A percentile compares a stretch with the other conserved stretches of the same genome.
Evolutionary conservation across 2,329 filamentous ascomycete genomes (phyloP).

Genomic region (Cercospora sojina): DNA sequence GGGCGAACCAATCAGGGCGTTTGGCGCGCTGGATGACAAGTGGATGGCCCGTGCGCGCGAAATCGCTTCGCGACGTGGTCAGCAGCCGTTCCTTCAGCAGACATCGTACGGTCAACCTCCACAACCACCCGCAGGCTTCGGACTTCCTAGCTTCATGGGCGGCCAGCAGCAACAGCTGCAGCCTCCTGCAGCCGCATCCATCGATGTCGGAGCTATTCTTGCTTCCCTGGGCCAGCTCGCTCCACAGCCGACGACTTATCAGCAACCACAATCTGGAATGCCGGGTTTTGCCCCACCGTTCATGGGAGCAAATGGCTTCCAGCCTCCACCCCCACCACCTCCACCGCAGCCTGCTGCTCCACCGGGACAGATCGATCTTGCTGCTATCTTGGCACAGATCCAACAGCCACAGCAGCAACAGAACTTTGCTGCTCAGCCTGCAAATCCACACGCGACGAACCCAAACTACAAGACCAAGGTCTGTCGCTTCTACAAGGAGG

Average conservation of each 20-base stretch:
- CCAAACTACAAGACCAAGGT: slow-evolving; percentile 39
- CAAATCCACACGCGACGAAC: slow-evolving; percentile 28
- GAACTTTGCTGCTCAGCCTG: slow-evolving; percentile 36
- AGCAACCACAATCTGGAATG: slow-evolving; percentile 24
- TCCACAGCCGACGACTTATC: slow-evolving; percentile 14
- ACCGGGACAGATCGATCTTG: slow-evolving; percentile 29
- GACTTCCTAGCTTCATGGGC: slow-evolving; percentile 14
- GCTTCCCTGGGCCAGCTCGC: slow-evolving; percentile 15
- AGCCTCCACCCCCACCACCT: slow-evolving; percentile 18
- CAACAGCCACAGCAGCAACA: slow-evolving; percentile 25
- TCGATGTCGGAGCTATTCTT: slow-evolving; percentile 10
- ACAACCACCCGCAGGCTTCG: slow-evolving; percentile 16
- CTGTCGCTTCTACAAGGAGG: slow-evolving; percentile 56
- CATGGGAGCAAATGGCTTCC: slow-evolving; percentile 22
- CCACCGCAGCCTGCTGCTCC: slow-evolving; percentile 15
- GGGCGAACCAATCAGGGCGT: slow-evolving; percentile 34
- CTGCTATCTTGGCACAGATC: slow-evolving; percentile 35
- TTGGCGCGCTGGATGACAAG: slow-evolving; percentile 41
- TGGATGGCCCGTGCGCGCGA: slow-evolving; percentile 24
- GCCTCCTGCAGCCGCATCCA: not conserved
- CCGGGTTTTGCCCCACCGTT: slow-evolving; percentile 21
- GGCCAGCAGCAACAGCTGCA: slow-evolving; percentile 15
- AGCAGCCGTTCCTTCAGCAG: slow-evolving; percentile 1
- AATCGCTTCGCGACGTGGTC: slow-evolving; percentile 20
- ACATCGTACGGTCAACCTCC: not conserved